Conservation (phyloP, 371 early-diverging fungal genomes). For the Mortierella sp. region DNA sequence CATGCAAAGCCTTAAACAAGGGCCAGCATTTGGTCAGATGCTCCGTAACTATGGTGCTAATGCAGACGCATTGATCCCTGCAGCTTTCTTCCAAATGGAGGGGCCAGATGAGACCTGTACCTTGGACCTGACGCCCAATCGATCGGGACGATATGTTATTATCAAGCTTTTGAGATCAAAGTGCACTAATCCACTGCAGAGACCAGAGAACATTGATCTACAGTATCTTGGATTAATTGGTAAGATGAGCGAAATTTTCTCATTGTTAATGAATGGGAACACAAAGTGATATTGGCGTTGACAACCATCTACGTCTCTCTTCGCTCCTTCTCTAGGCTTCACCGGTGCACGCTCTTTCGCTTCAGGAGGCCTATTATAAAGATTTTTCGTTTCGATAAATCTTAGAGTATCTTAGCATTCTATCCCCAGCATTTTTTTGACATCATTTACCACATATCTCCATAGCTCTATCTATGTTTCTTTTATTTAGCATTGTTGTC, state of each 20-base stretch:
- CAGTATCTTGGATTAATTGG: slow-evolving; percentile 54
- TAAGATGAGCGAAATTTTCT: not conserved
- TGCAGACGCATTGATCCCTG: slow-evolving; percentile 40
- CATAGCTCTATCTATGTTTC: not conserved
- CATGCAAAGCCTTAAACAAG: slow-evolving; percentile 18
- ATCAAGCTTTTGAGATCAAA: slow-evolving; percentile 49
- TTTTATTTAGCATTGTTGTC: not conserved
- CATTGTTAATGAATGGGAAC: not conserved
- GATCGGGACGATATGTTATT: slow-evolving; percentile 49
- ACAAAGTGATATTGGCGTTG: not conserved
- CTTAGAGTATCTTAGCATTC: not conserved
- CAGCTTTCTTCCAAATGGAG: slow-evolving; percentile 44
- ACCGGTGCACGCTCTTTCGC: slow-evolving; percentile 51
- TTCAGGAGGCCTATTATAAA: slow-evolving; percentile 37
- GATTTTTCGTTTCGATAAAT: not conserved
- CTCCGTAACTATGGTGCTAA: slow-evolving; percentile 21
- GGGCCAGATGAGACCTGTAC: slow-evolving; percentile 44
- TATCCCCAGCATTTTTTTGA: slow-evolving; percentile 2
- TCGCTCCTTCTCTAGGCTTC: slow-evolving; percentile 29
- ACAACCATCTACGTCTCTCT: not conserved
- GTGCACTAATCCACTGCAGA: slow-evolving; percentile 38
- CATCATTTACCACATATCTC: slow-evolving; percentile 2
- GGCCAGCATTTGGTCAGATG: slow-evolving; percentile 9
- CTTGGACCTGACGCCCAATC: slow-evolving; percentile 39
- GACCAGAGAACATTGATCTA: slow-evolving; percentile 55